Base-by-base conservation (phyloP, 2,329 filamentous ascomycete species). In the Aspergillus floridensis region DNA sequence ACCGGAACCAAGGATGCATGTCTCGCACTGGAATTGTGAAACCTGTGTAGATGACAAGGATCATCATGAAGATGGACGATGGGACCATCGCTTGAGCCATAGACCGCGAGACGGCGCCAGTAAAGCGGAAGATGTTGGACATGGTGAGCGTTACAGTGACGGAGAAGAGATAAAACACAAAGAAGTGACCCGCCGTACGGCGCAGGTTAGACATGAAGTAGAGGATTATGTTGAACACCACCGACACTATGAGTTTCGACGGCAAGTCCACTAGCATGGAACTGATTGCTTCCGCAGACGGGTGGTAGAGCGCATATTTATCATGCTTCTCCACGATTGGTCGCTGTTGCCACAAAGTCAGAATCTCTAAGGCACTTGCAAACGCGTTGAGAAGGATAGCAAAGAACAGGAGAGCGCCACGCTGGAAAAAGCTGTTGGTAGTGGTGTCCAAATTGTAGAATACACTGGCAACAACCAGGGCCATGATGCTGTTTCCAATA, bases 261-360 rank as follows among this genome's bases (percentile, higher is more conserved):
- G 93, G 92, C 74, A 96, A 75, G 66, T 97, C 93, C 61, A 86
- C 89, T 44, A 97, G 77, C 86, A 96, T 93, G 6, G 90, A 95
- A 0, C 90, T 86, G 61, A 91, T 83, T 14, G 92, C 91, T 80
- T 97, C 92, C n/a, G 92, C 90, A 2, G 90, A 92, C 0, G 93
- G 92, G 70, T 96, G 93, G 70, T 96, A 96, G 5, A 96, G 81
- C 10, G 92, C 92, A 71, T 96, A 96, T 60, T 89, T 86, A 61
- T 82, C 79, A 68, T 97, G 93, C 72, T 96, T 96, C 72, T 96
- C 92, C 61, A 97, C 91, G 66, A 96, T 96, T 1, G 91, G 90
- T 24, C 93, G 88, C 83, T 96, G 92, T 10, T 90, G 85, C 74
- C 93, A 97, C 3, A 96, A 83, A 0, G 90, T 92, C 44, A 95